These are phyloP conservation scores for Prunus mongolica DNA, from an alignment of 306 rosid genomes.

Conservation along the genomic window DNA sequence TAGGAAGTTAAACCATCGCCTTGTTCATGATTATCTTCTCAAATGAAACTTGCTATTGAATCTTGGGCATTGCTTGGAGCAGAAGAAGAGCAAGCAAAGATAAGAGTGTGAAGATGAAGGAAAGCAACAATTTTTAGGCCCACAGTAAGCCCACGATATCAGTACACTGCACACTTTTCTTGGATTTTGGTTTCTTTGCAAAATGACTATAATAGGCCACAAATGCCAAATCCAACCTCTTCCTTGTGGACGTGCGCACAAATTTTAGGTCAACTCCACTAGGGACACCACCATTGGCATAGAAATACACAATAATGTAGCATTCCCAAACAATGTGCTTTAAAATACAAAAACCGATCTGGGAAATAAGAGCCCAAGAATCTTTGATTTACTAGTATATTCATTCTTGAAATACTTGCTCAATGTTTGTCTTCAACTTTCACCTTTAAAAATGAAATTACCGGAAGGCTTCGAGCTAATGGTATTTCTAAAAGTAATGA, in stretches of 20 bases:
- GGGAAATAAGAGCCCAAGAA: background rate
- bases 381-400: background rate
- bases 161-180: background rate
- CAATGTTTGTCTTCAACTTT: background rate
- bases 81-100: background rate
- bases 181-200: background rate
- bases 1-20: background rate
- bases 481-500: background rate
- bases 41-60: background rate
- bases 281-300: conserved; percentile 15
- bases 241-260: background rate
- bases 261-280: background rate
- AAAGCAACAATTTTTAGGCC: background rate
- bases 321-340: background rate
- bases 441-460: background rate
- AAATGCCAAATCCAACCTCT: conserved; percentile 11
- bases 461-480: background rate
- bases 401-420: background rate
- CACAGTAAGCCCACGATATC: background rate
- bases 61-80: background rate
- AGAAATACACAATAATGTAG: background rate
- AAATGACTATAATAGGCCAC: background rate
- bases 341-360: background rate
- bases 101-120: background rate
- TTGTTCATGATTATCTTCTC: background rate